These are phyloP conservation scores for Cladorrhinum sp. DNA, from an alignment of 2,329 filamentous ascomycete species.

Conservation along the genomic window DNA sequence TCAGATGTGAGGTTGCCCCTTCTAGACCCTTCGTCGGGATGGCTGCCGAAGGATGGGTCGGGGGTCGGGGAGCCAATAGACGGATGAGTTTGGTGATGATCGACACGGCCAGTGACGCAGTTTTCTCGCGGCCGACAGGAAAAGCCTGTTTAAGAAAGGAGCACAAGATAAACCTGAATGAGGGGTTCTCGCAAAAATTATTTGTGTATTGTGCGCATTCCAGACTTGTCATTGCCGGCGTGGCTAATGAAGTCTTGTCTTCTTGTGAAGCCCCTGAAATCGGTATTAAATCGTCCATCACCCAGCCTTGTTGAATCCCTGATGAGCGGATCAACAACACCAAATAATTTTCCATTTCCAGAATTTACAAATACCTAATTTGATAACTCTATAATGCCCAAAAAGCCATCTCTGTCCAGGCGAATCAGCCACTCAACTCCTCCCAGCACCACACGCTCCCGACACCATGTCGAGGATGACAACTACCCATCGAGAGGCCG, in stretches of 20 bases:
- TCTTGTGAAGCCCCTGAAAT: not conserved
- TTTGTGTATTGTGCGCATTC: not conserved
- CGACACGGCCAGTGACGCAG: not conserved
- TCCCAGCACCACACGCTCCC: not conserved
- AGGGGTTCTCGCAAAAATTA: not conserved
- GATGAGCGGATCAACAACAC: not conserved
- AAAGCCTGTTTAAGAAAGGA: not conserved
- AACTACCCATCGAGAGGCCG: not conserved
- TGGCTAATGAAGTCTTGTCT: not conserved
- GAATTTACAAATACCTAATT: not conserved
- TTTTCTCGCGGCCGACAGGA: not conserved
- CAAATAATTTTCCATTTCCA: not conserved
- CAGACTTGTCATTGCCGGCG: not conserved
- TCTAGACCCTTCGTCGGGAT: constrained; percentile 8
- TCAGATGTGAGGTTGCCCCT: not conserved
- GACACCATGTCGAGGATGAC: not conserved
- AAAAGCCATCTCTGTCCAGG: not conserved
- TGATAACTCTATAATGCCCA: not conserved
- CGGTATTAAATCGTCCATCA: not conserved
- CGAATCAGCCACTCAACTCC: constrained; percentile 13
- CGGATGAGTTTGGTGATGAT: not conserved
- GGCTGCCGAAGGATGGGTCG: not conserved
- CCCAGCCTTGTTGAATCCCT: not conserved
- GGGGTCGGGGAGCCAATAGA: constrained; percentile 2
- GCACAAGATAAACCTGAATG: not conserved